Evolutionary conservation across 2,329 filamentous ascomycete genomes (phyloP).

Genomic region (Monilinia fructicola): DNA sequence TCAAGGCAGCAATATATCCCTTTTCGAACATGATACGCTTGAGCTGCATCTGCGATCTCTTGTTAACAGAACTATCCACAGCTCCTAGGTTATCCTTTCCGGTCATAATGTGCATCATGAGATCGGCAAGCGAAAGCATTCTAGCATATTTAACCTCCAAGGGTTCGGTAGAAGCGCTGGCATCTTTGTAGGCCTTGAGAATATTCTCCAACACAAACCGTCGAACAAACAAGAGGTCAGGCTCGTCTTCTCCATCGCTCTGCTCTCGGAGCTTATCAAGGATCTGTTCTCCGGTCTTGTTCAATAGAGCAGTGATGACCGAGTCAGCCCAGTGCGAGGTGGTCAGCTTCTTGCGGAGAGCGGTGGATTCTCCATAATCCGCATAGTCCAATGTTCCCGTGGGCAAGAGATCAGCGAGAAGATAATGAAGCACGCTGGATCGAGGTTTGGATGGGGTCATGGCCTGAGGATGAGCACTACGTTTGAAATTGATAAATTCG

Average conservation of each 20-base stretch:
- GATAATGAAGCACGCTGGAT: slow-evolving; percentile 88
- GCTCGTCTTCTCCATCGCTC: slow-evolving; percentile 71
- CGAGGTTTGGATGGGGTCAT: slow-evolving; percentile 88
- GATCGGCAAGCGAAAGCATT: slow-evolving; percentile 81
- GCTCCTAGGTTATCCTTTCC: slow-evolving; percentile 67
- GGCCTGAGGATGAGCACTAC: slow-evolving; percentile 79
- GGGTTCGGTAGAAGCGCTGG: slow-evolving; percentile 72
- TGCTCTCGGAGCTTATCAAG: slow-evolving; percentile 56
- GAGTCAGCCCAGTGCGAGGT: slow-evolving; percentile 85
- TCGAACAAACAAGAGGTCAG: slow-evolving; percentile 85
- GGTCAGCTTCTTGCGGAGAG: slow-evolving; percentile 78
- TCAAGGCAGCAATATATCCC: slow-evolving; percentile 85
- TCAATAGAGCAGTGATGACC: slow-evolving; percentile 81
- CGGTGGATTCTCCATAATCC: slow-evolving; percentile 70
- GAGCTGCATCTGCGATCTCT: slow-evolving; percentile 74
- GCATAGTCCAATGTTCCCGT: slow-evolving; percentile 64
- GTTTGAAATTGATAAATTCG: slow-evolving; percentile 98
- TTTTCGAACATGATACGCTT: slow-evolving; percentile 98
- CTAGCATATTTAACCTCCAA: slow-evolving; percentile 84
- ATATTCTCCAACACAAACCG: slow-evolving; percentile 94
- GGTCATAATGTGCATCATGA: slow-evolving; percentile 90
- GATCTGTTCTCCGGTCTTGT: slow-evolving; percentile 79
- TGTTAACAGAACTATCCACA: slow-evolving; percentile 41
- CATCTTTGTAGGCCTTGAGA: slow-evolving; percentile 87
- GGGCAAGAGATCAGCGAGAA: slow-evolving; percentile 76